Base-by-base conservation (phyloP, 2,329 filamentous ascomycete genomes). In the Fusarium duplospermum region DNA sequence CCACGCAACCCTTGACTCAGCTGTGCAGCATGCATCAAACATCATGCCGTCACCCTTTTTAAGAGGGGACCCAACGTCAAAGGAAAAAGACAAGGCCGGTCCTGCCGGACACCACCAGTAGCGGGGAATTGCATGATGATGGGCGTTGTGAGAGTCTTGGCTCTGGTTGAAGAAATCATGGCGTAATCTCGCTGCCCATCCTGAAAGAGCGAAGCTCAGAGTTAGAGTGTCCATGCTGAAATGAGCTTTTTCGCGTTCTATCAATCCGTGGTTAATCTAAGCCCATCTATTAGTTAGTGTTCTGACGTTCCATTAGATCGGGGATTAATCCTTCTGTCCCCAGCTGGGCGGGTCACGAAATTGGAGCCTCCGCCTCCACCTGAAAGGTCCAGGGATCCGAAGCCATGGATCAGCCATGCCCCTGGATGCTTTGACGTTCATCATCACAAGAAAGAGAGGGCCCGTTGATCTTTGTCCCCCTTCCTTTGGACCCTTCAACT, bases 261-360 rank as follows among this genome's bases (percentile, higher is more conserved):
- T 47, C 31, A 62, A 35, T 20, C 38, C 40, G 16, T 35, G 27
- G n/a, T 45, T 45, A 62, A 62, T 62, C 60, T 54, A 52, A 31
- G 33, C 33, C 45, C 31, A 20, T 54, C 61, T 29, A 47, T 47
- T 22, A 47, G 50, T 66, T 67, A 72, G 72, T 70, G 16, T 65
- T 62, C 57, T 74, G 72, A 74, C 72, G 62, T 72, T 45, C 72
- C 66, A 64, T 33, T 56, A 70, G 75, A 74, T 75, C 72, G 74
- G 68, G 66, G 60, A 72, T 64, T 72, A 72, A 66, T 42, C 40
- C 62, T 64, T 66, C 35, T 35, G 60, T 67, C 59, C 64, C 52
- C 63, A 65, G 58, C 42, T 35, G 50, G 64, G 75, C 71, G 73
- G 65, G 70, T 77, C 71, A 62, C 20, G 40, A 35, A 74, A 66